Percentiles rank a stretch among this genome's conserved stretches.
phyloP scores from a whole-genome alignment of 2,329 filamentous ascomycete species.

The Cordyceps javanica region DNA sequence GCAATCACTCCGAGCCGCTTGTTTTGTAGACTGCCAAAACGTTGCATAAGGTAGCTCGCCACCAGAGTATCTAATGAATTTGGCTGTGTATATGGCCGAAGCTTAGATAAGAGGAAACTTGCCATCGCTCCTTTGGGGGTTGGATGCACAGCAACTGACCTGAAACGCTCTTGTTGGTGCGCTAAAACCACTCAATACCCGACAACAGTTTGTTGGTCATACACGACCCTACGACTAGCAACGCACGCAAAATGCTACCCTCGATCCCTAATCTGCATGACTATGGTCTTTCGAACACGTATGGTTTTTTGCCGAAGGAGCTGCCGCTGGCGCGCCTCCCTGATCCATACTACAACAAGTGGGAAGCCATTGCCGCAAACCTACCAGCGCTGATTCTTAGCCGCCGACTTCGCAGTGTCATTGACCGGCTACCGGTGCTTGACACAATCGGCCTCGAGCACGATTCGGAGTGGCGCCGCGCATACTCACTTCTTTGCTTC shows the following conservation, averaged over 20 bases:
- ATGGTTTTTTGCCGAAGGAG: conserved; percentile 83
- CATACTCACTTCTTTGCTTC: conserved; percentile 84
- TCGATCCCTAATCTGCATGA: conserved; percentile 60
- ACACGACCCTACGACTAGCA: neutral
- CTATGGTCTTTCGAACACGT: conserved; percentile 70
- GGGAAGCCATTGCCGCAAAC: conserved; percentile 82
- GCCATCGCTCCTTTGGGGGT: no score
- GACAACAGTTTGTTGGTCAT: neutral
- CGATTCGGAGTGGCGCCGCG: conserved; percentile 86
- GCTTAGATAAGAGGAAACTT: neutral
- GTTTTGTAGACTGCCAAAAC: neutral
- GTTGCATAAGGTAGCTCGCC: no score
- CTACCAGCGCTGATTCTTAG: conserved; percentile 82
- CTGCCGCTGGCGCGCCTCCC: conserved; percentile 74
- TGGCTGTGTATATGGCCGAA: neutral
- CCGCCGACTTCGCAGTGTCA: conserved; percentile 70
- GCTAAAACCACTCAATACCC: neutral
- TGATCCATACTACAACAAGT: conserved; percentile 88
- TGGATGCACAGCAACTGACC: neutral
- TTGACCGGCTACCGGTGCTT: conserved; percentile 77
- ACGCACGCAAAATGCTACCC: conserved; percentile 44
- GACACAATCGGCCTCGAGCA: conserved; percentile 75
- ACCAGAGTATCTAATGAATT: no score
- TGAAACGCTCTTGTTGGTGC: neutral
- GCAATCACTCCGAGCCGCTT: neutral